A percentile compares a stretch with the other conserved stretches of the same genome.
Conservation (phyloP, 2,329 filamentous ascomycete species). For the Calonectria ilicicola region DNA sequence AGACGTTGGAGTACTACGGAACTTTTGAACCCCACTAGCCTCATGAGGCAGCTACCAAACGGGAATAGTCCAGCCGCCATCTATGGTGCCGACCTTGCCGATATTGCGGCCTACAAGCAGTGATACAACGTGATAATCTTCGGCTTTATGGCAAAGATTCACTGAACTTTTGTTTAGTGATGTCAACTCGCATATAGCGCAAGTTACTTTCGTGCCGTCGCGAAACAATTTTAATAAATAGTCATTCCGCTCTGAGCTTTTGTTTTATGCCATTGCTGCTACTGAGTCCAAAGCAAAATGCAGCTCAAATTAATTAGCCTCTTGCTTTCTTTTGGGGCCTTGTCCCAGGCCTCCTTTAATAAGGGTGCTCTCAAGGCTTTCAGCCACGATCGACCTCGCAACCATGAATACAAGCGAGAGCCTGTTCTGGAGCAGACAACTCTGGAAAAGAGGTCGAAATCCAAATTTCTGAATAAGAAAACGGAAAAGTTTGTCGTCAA, state of each 20-base stretch:
- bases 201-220: neutral
- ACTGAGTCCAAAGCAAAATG: conserved; percentile 14
- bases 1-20: conserved; percentile 5
- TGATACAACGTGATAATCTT: neutral
- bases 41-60: conserved; percentile 20
- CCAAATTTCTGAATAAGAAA: conserved; percentile 37
- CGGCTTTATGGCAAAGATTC: conserved; percentile 1
- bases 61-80: neutral
- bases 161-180: neutral
- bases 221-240: neutral
- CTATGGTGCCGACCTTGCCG: conserved; percentile 20
- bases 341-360: conserved; percentile 40
- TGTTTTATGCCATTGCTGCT: neutral
- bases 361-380: conserved; percentile 37
- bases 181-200: conserved; percentile 18
- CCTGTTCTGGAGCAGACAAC: conserved; percentile 4
- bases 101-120: neutral
- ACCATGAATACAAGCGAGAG: conserved; percentile 26
- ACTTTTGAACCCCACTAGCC: conserved; percentile 26
- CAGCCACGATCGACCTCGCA: conserved; percentile 21
- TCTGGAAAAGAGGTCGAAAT: conserved; percentile 25
- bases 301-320: conserved; percentile 36
- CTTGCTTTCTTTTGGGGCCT: conserved; percentile 35
- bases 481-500: conserved; percentile 68
- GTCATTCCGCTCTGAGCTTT: neutral